Evolutionary conservation across 2,329 filamentous ascomycete species (phyloP).

Genomic region (Beauveria varroae): DNA sequence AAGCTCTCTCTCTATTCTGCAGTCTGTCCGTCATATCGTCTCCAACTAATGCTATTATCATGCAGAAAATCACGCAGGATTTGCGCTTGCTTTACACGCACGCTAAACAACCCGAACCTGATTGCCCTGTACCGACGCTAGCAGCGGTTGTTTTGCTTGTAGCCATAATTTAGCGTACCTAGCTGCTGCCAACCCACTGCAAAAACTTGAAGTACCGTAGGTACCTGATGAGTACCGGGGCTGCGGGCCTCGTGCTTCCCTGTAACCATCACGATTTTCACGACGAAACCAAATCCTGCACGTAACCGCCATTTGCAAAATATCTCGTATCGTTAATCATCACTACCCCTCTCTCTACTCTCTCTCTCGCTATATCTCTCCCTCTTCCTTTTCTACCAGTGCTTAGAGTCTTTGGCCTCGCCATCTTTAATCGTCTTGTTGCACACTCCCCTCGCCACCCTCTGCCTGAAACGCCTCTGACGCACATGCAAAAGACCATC

Average conservation of each 20-base stretch:
- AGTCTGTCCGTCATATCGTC: too few relatives aligned
- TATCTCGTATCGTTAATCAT: too few relatives aligned
- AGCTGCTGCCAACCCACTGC: too few relatives aligned
- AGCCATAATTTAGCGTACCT: background rate
- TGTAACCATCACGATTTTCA: too few relatives aligned
- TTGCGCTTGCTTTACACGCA: background rate
- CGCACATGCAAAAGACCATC: background rate
- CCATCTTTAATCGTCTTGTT: background rate
- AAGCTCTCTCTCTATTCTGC: too few relatives aligned
- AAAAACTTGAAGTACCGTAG: too few relatives aligned
- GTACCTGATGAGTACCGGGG: too few relatives aligned
- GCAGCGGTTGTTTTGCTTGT: conserved; percentile 1
- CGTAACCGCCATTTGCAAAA: too few relatives aligned
- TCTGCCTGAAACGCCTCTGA: conserved; percentile 7
- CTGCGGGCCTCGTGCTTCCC: too few relatives aligned
- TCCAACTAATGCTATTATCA: background rate
- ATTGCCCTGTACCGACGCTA: conserved; percentile 4
- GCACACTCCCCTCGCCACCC: background rate
- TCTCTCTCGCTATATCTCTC: background rate
- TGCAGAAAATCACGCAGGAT: background rate
- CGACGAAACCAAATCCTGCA: too few relatives aligned
- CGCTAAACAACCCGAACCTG: background rate
- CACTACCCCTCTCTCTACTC: background rate
- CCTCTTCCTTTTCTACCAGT: too few relatives aligned
- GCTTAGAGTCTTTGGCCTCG: background rate